A percentile compares a stretch with the other conserved stretches of the same genome.
Conservation (phyloP, 2,329 filamentous ascomycete species). For the Cercospora citrullina region DNA sequence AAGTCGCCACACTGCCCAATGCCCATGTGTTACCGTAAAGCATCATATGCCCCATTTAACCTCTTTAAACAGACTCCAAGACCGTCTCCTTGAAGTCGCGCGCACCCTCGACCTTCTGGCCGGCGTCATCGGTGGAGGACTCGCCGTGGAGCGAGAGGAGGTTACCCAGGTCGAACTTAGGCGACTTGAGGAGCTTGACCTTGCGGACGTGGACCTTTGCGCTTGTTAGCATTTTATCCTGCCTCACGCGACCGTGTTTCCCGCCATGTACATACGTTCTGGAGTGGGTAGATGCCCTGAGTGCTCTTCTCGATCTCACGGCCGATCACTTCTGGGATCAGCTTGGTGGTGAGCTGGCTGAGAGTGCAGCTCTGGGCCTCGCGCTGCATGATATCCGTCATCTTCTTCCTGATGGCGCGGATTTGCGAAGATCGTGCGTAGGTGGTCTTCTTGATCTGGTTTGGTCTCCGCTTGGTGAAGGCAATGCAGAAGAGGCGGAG, state of each 20-base stretch:
- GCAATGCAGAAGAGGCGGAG: slow-evolving; percentile 98
- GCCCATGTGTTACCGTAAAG: slow-evolving; percentile 23
- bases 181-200: slow-evolving; percentile 98
- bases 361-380: slow-evolving; percentile 94
- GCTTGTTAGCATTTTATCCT: slow-evolving; percentile 39
- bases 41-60: slow-evolving; percentile 21
- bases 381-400: slow-evolving; percentile 97
- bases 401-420: slow-evolving; percentile 98
- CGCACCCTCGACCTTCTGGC: slow-evolving; percentile 81
- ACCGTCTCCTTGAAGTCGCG: slow-evolving; percentile 99
- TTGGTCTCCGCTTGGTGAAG: slow-evolving; percentile 98
- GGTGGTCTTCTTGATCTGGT: slow-evolving; percentile 99
- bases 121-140: slow-evolving; percentile 91
- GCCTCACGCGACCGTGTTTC: background rate
- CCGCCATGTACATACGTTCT: slow-evolving; percentile 69
- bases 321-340: slow-evolving; percentile 98
- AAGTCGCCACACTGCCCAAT: slow-evolving; percentile 29
- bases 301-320: slow-evolving; percentile 99
- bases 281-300: slow-evolving; percentile 98
- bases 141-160: slow-evolving; percentile 97
- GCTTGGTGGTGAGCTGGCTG: slow-evolving; percentile 94
- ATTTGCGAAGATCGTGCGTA: slow-evolving; percentile 97
- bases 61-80: slow-evolving; percentile 81
- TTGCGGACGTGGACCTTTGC: slow-evolving; percentile 96
- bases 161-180: slow-evolving; percentile 98